Conservation (phyloP, 2,329 filamentous ascomycete species). For the Fusarium foetens region DNA sequence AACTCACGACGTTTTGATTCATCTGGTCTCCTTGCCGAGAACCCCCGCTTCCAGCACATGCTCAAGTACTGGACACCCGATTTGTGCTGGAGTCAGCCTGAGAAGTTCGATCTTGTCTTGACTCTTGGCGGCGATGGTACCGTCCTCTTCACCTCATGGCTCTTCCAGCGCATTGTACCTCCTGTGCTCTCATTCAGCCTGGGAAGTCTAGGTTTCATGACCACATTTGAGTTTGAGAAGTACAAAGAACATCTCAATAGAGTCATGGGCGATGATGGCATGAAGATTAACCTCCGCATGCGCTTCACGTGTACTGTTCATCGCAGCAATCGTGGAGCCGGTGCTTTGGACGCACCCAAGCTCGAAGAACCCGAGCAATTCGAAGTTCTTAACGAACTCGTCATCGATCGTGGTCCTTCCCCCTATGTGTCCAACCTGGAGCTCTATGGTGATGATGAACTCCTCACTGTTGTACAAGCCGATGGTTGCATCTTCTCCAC, state of each 20-base stretch:
- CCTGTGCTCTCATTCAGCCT: constrained; percentile 87
- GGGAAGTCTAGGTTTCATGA: constrained; percentile 87
- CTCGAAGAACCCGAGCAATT: constrained; percentile 93
- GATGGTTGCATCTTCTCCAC: constrained; percentile 99
- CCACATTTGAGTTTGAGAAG: constrained; percentile 85
- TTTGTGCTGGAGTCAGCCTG: constrained; percentile 91
- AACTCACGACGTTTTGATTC: constrained; percentile 89
- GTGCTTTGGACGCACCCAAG: constrained; percentile 61
- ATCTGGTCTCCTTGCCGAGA: constrained; percentile 74
- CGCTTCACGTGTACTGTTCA: constrained; percentile 98
- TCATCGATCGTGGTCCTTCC: constrained; percentile 96
- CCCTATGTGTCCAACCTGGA: constrained; percentile 98
- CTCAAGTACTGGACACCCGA: constrained; percentile 97
- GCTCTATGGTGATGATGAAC: constrained; percentile 93
- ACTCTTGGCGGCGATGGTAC: constrained; percentile 89
- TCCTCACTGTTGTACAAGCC: constrained; percentile 94
- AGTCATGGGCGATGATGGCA: constrained; percentile 93
- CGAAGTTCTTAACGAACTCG: constrained; percentile 97
- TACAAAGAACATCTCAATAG: constrained; percentile 89
- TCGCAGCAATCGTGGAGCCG: constrained; percentile 64
- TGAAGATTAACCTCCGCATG: constrained; percentile 98
- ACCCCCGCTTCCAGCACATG: constrained; percentile 83
- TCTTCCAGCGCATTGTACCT: constrained; percentile 90
- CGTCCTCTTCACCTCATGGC: constrained; percentile 87
- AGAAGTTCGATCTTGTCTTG: constrained; percentile 94